Base-by-base conservation (phyloP, 495 filamentous ascomycete genomes). In the Cladorrhinum samala region DNA sequence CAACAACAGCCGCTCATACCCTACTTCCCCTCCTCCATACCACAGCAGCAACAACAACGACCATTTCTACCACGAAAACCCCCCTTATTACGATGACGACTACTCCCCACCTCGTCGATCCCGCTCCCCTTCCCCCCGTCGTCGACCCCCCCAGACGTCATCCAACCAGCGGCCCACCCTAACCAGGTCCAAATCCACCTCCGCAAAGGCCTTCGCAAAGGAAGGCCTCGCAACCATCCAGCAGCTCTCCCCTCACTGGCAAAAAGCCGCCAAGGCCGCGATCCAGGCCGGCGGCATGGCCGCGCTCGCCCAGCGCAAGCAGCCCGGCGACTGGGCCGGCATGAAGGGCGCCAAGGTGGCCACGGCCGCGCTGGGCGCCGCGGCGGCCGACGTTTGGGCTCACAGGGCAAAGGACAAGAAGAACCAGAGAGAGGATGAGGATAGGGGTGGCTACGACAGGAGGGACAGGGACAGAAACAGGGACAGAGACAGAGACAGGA, bases 291-390 rank as follows among this genome's bases (percentile, higher is more conserved):
- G 67, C 37, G 65, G 64, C n/a, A 48, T 68, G 8, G 66, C 69
- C 9, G 72, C 71, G 4, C 55, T 70, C 56, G 55, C 63, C 16
- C 41, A 65, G 49, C 64, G 71, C 37, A 63, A 65, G 49, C 59
- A 73, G 37, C 71, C 71, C 0, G 72, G 72, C 3, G 55, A 49
- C 18, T 75, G 72, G 72, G 62, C 57, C 20, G 65, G 67, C 1
- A 61, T 62, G 19, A 75, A 75, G 55, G 70, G 67, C 11, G 64
- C 65, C 7, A 65, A 64, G 24, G 49, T 75, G 7, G 70, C 69
- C 13, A 73, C 68, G 11, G 72, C 72, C 4, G 72, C 72, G 3
- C 23, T 75, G 11, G 70, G 71, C 0, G 72, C 72, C 7, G 72
- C 64, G 5, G 71, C 64, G 5, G 64, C 67, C 37, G 68, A 71